These are phyloP conservation scores for Podila epicladia DNA, from an alignment of 192 early-diverging fungal species.

Conservation along the genomic window DNA sequence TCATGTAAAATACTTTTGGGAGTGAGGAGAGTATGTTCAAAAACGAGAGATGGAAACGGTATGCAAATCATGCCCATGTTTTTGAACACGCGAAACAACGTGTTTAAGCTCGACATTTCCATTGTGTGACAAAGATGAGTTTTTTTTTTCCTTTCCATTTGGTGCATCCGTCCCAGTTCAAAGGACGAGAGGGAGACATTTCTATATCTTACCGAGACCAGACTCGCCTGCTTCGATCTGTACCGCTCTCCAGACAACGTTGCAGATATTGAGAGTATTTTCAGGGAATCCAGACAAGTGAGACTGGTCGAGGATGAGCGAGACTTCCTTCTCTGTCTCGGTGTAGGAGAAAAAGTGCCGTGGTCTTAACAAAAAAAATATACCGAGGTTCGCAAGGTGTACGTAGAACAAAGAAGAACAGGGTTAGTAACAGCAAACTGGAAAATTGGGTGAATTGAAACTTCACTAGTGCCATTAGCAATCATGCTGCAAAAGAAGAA, in stretches of 20 bases:
- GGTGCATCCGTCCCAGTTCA: too few species aligned
- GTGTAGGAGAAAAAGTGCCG: slow-evolving; percentile 48
- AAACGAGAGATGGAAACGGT: neutral
- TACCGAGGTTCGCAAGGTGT: too few species aligned
- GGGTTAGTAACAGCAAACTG: too few species aligned
- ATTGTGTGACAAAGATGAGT: slow-evolving; percentile 1
- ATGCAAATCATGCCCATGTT: neutral
- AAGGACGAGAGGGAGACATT: neutral
- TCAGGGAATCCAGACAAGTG: slow-evolving; percentile 42
- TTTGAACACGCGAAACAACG: neutral
- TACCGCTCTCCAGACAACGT: slow-evolving; percentile 45
- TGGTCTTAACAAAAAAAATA: slow-evolving; percentile 16
- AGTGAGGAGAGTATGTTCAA: neutral
- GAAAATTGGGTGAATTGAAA: too few species aligned
- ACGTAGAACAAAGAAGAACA: neutral
- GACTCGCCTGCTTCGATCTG: slow-evolving; percentile 50
- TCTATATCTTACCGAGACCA: slow-evolving; percentile 35
- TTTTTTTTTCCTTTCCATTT: neutral
- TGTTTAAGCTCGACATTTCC: neutral
- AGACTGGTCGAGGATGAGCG: slow-evolving; percentile 44
- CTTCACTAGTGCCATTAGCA: too few species aligned
- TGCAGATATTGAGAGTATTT: slow-evolving; percentile 35
- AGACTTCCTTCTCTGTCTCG: slow-evolving; percentile 44
- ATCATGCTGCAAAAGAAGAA: too few species aligned
- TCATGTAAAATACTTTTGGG: too few species aligned